phyloP scores from a whole-genome alignment of 2,329 filamentous ascomycete species.

The Fonsecaea nubica region DNA sequence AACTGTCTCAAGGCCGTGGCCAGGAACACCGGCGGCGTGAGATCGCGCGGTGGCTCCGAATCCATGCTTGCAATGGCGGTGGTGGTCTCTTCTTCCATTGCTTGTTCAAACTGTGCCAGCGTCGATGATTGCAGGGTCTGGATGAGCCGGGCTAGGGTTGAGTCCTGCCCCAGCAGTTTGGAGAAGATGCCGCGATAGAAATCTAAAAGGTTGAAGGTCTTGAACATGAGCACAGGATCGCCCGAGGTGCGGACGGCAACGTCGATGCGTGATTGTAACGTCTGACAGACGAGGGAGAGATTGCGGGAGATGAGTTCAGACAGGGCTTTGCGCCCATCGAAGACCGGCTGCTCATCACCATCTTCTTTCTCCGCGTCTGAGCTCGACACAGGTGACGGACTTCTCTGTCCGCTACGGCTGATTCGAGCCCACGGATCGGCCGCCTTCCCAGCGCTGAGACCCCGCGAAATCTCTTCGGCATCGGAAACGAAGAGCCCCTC shows the following conservation, averaged over 20 bases:
- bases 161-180: constrained; percentile 70
- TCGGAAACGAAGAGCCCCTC: constrained; percentile 91
- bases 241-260: constrained; percentile 93
- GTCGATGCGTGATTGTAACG: constrained; percentile 88
- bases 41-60: constrained; percentile 23
- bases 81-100: constrained; percentile 32
- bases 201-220: constrained; percentile 82
- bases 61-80: constrained; percentile 18
- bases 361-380: constrained; percentile 43
- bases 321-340: constrained; percentile 81
- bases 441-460: constrained; percentile 77
- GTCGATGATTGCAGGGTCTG: constrained; percentile 49
- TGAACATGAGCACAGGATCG: constrained; percentile 86
- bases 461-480: constrained; percentile 83
- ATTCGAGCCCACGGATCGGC: constrained; percentile 81
- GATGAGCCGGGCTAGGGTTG: constrained; percentile 23
- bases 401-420: constrained; percentile 8
- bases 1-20: constrained; percentile 46
- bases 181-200: constrained; percentile 90
- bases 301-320: constrained; percentile 87
- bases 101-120: constrained; percentile 52
- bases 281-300: constrained; percentile 77
- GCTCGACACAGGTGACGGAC: constrained; percentile 14
- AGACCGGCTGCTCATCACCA: constrained; percentile 61
- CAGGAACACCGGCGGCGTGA: constrained; percentile 35